phyloP scores from a whole-genome alignment of 495 filamentous ascomycete species.

The Xylaria scruposa region DNA sequence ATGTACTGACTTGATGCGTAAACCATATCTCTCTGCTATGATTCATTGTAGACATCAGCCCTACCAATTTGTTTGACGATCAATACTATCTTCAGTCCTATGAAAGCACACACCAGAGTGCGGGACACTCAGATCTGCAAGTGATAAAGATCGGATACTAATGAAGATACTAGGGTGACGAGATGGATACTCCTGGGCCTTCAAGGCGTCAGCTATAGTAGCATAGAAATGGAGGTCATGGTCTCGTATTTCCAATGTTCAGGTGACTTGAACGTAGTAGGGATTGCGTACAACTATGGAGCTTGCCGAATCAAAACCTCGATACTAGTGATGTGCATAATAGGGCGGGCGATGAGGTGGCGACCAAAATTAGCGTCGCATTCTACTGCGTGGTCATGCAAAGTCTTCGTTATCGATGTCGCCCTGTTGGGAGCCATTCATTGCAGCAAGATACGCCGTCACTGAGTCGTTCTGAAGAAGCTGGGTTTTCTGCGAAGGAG shows the following conservation, averaged over 20 bases:
- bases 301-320: conserved; percentile 3
- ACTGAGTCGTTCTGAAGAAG: conserved; percentile 49
- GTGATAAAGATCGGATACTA: background rate
- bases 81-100: background rate
- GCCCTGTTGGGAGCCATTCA: conserved; percentile 46
- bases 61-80: background rate
- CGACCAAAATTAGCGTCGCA: background rate
- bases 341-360: background rate
- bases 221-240: background rate
- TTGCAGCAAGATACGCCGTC: conserved; percentile 52
- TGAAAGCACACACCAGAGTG: background rate
- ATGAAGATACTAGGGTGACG: background rate
- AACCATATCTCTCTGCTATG: background rate
- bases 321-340: background rate
- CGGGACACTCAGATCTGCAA: background rate
- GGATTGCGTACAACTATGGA: conserved; percentile 6
- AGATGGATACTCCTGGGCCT: background rate
- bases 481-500: conserved; percentile 40
- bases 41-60: background rate
- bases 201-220: background rate
- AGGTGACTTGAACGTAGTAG: conserved; percentile 1
- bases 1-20: background rate
- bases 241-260: conserved; percentile 7
- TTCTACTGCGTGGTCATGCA: conserved; percentile 38
- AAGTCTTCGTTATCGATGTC: conserved; percentile 54